Evolutionary conservation across 2,329 filamentous ascomycete species (phyloP).

Genomic region (Trichophyton benhamiae): DNA sequence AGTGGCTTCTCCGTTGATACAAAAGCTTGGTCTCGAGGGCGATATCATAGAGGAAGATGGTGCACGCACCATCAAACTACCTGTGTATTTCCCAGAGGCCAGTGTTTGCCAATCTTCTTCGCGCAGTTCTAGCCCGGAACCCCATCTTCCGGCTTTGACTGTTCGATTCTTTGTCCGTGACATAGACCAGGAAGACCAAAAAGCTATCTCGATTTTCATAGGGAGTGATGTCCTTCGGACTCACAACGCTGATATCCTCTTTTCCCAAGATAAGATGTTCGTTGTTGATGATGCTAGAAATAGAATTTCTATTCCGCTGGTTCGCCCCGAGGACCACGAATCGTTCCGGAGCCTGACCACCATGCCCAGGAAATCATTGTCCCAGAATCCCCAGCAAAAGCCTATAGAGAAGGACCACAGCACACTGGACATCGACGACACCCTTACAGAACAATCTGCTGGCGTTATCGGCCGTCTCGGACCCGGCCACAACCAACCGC

Average conservation of each 20-base stretch:
- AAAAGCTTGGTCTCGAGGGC: constrained; percentile 58
- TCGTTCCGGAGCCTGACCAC: constrained; percentile 68
- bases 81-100: constrained; percentile 83
- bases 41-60: constrained; percentile 56
- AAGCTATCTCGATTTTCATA: constrained; percentile 69
- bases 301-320: constrained; percentile 80
- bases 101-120: constrained; percentile 61
- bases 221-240: constrained; percentile 77
- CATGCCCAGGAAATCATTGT: constrained; percentile 20
- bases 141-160: constrained; percentile 69
- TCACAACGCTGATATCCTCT: constrained; percentile 79
- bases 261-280: constrained; percentile 82
- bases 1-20: constrained; percentile 63
- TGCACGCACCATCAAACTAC: constrained; percentile 56
- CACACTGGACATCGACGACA: not conserved
- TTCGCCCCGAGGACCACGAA: constrained; percentile 76
- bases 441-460: constrained; percentile 6
- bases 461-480: constrained; percentile 25
- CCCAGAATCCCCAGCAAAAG: constrained; percentile 9
- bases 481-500: constrained; percentile 16
- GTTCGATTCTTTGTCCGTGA: constrained; percentile 64
- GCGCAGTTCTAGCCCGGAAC: constrained; percentile 58
- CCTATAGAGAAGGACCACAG: not conserved
- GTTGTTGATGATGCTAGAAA: constrained; percentile 77
- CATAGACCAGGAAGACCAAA: constrained; percentile 35